These are phyloP conservation scores for Brassica cretica DNA, from an alignment of 345 rosid genomes.

Conservation along the genomic window DNA sequence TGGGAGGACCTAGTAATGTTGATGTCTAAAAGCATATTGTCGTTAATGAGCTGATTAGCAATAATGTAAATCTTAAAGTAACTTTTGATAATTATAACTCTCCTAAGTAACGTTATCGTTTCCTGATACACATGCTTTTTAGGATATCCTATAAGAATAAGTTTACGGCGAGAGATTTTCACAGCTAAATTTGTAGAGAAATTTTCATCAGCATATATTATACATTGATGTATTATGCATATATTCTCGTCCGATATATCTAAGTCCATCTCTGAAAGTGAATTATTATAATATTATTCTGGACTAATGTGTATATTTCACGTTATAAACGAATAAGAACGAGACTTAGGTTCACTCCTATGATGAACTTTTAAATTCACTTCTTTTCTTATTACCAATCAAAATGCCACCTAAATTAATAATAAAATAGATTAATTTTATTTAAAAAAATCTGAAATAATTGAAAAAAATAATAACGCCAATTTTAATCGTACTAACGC, in stretches of 20 bases:
- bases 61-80: background rate
- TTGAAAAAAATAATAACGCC: no score
- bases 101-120: background rate
- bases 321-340: background rate
- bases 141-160: no score
- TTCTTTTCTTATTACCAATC: no score
- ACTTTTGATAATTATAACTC: background rate
- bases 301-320: background rate
- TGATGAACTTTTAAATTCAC: no score
- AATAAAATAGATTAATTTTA: no score
- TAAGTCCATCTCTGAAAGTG: background rate
- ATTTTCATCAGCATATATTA: background rate
- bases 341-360: no score
- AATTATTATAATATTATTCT: background rate
- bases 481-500: no score
- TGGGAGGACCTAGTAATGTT: slow-evolving; percentile 7
- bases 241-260: background rate
- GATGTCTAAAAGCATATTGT: slow-evolving; percentile 5
- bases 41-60: background rate
- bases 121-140: background rate
- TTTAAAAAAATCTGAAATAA: no score
- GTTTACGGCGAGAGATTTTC: background rate
- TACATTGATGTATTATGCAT: background rate
- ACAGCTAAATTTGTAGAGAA: background rate
- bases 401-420: no score